Evolutionary conservation across 192 early-diverging fungal genomes (phyloP).

Genomic region (Spizellomyces punctatus): DNA sequence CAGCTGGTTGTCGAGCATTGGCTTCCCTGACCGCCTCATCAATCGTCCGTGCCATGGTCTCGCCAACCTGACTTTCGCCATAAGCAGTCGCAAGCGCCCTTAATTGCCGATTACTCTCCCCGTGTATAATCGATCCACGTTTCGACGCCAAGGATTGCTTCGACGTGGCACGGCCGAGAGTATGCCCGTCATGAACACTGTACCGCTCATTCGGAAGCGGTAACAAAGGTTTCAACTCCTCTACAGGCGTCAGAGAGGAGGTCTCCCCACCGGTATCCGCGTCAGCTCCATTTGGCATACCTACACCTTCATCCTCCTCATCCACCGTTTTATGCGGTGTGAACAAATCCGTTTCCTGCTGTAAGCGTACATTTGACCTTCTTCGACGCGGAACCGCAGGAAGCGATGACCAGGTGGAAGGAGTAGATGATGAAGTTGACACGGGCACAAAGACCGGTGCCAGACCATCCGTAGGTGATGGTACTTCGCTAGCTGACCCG

Average conservation of each 20-base stretch:
- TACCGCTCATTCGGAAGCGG: conserved; percentile 19
- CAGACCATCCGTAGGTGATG: too few species aligned
- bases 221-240: conserved; percentile 21
- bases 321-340: conserved; percentile 1
- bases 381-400: not conserved
- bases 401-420: not conserved
- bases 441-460: too few species aligned
- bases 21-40: conserved; percentile 14
- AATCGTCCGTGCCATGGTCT: conserved; percentile 32
- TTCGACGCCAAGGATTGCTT: not conserved
- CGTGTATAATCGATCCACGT: conserved; percentile 8
- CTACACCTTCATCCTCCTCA: not conserved
- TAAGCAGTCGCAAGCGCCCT: conserved; percentile 42
- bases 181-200: not conserved
- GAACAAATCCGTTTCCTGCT: conserved; percentile 16
- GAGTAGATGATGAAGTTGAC: too few species aligned
- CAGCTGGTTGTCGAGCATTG: not conserved
- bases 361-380: conserved; percentile 1
- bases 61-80: conserved; percentile 19
- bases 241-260: not conserved
- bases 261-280: not conserved
- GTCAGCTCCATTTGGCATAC: not conserved
- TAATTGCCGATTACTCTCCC: conserved; percentile 27
- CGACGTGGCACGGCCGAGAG: not conserved
- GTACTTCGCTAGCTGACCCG: too few species aligned